phyloP scores from a whole-genome alignment of 2,329 filamentous ascomycete species.

The Colletotrichum liaoningense region DNA sequence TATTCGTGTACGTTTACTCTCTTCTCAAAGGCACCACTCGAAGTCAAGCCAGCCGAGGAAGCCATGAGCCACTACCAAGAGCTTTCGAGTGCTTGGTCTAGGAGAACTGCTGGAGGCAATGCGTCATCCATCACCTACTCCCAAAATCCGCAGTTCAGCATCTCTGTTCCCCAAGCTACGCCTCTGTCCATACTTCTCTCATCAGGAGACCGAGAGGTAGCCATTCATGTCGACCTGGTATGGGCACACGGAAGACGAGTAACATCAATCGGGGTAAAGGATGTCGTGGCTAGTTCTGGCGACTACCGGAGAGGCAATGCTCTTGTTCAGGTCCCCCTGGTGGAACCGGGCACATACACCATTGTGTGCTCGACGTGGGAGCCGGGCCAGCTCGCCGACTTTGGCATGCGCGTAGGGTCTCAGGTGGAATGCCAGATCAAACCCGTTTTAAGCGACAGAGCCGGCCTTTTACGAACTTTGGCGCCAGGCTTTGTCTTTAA shows the following conservation, averaged over 20 bases:
- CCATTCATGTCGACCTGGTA: constrained; percentile 86
- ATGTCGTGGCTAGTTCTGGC: constrained; percentile 85
- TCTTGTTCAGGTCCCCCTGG: constrained; percentile 68
- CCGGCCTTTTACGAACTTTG: constrained; percentile 75
- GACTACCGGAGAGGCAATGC: constrained; percentile 88
- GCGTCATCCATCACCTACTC: constrained; percentile 80
- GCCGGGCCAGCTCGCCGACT: constrained; percentile 78
- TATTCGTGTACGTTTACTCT: constrained; percentile 91
- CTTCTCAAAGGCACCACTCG: constrained; percentile 75
- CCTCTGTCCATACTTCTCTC: constrained; percentile 81
- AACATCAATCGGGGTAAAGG: constrained; percentile 75
- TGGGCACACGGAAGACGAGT: constrained; percentile 81
- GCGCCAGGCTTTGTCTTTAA: constrained; percentile 67
- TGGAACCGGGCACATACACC: constrained; percentile 83
- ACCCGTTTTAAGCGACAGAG: constrained; percentile 77
- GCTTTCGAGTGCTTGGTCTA: constrained; percentile 77
- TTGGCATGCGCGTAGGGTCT: constrained; percentile 80
- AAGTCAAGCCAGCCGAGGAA: constrained; percentile 70
- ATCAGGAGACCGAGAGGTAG: constrained; percentile 72
- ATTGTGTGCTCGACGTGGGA: constrained; percentile 94
- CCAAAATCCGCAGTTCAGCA: constrained; percentile 87
- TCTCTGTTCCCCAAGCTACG: constrained; percentile 67
- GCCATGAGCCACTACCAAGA: constrained; percentile 69
- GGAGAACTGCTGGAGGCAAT: constrained; percentile 86
- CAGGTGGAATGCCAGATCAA: constrained; percentile 65